Evolutionary conservation across 129 eudicot genomes (phyloP).

Genomic region (Apium graveolens): DNA sequence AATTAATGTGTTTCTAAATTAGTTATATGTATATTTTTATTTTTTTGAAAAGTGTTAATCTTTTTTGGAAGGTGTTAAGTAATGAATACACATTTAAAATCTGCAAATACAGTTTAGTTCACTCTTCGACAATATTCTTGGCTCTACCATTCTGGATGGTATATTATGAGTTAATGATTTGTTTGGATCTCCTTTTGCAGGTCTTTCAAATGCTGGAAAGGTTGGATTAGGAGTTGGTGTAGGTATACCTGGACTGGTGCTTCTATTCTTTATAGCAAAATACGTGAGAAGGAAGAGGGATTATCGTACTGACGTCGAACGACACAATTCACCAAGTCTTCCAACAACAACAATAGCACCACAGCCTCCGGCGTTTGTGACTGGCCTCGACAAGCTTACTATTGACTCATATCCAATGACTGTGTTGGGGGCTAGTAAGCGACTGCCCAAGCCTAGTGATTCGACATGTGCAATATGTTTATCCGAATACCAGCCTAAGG

Average conservation of each 20-base stretch:
- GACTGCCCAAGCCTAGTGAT: constrained; percentile 48
- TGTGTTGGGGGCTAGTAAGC: constrained; percentile 49
- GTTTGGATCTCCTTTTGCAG: constrained; percentile 12
- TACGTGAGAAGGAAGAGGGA: constrained; percentile 13
- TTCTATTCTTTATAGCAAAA: constrained; percentile 21
- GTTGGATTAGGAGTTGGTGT: constrained; percentile 34
- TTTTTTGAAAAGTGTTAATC: too few relatives aligned
- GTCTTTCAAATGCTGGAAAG: constrained; percentile 31
- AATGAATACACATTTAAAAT: too few relatives aligned
- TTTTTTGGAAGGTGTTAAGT: too few relatives aligned
- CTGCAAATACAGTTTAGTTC: not conserved
- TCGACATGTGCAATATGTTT: constrained; percentile 63
- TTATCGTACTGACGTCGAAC: not conserved
- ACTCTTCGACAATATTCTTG: not conserved
- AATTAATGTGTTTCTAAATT: too few relatives aligned
- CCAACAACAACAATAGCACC: constrained; percentile 21
- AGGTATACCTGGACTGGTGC: constrained; percentile 32
- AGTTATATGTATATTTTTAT: too few relatives aligned
- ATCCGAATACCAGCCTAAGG: constrained; percentile 66
- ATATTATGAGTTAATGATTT: not conserved
- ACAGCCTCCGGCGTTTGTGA: constrained; percentile 1
- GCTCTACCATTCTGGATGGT: not conserved
- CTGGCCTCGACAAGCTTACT: constrained; percentile 49
- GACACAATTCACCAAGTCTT: not conserved
- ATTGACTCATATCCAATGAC: constrained; percentile 68